These are phyloP conservation scores for Leptographium flavum DNA, from an alignment of 2,329 filamentous ascomycete genomes.

Conservation along the genomic window DNA sequence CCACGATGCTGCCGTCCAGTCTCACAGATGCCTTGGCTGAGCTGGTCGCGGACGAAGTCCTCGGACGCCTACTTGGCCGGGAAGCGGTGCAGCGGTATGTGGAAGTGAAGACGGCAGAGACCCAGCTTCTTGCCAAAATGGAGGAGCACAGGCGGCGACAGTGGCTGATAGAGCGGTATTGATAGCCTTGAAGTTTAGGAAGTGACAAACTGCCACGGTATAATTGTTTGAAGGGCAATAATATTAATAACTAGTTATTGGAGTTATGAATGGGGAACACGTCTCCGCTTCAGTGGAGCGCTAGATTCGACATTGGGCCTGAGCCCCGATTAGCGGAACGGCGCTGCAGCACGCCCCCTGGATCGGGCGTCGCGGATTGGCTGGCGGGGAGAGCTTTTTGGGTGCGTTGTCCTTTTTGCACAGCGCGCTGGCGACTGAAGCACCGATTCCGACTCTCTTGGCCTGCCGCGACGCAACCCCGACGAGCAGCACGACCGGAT, in stretches of 20 bases:
- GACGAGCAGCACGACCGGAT: too few relatives aligned
- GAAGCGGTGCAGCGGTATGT: constrained; percentile 42
- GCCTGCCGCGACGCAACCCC: too few relatives aligned
- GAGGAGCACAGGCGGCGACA: constrained; percentile 27
- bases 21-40: constrained; percentile 39
- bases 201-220: too few relatives aligned
- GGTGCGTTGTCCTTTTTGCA: constrained; percentile 10
- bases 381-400: background rate
- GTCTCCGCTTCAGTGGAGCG: too few relatives aligned
- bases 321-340: background rate
- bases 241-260: too few relatives aligned
- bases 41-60: constrained; percentile 30
- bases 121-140: constrained; percentile 35
- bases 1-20: constrained; percentile 34
- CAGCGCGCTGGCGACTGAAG: background rate
- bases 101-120: constrained; percentile 44
- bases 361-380: background rate
- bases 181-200: too few relatives aligned
- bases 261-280: too few relatives aligned
- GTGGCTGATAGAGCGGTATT: constrained; percentile 50
- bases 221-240: too few relatives aligned
- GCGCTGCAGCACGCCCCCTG: background rate
- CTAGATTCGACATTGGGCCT: background rate
- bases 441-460: too few relatives aligned
- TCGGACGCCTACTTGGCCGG: constrained; percentile 31